These are phyloP conservation scores for Deakozyma indianensis DNA, from an alignment of 805 yeast genomes.

Conservation along the genomic window DNA sequence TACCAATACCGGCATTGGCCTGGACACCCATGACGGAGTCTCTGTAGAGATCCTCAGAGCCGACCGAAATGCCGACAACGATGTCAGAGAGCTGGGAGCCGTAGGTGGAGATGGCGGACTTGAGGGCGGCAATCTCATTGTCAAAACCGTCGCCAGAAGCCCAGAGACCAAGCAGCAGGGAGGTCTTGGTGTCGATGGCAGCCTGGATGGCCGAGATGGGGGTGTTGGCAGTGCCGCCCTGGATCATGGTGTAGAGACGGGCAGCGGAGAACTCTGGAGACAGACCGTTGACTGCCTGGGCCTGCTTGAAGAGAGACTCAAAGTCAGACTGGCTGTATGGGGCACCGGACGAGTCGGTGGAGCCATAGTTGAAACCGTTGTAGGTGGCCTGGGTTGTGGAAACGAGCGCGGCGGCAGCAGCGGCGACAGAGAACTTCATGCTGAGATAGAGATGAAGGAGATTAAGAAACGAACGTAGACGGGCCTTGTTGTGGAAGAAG, in stretches of 20 bases:
- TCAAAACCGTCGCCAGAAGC: slow-evolving; percentile 9
- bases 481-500: too few species aligned
- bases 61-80: slow-evolving; percentile 62
- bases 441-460: background rate
- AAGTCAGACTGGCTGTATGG: slow-evolving; percentile 7
- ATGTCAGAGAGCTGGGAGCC: slow-evolving; percentile 9
- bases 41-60: slow-evolving; percentile 82
- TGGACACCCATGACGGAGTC: slow-evolving; percentile 32
- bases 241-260: slow-evolving; percentile 12
- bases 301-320: slow-evolving; percentile 10
- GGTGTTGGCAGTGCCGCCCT: slow-evolving; percentile 10
- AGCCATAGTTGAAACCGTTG: slow-evolving; percentile 13
- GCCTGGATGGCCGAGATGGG: slow-evolving; percentile 12
- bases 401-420: slow-evolving; percentile 8
- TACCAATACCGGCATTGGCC: slow-evolving; percentile 54
- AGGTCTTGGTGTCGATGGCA: slow-evolving; percentile 9
- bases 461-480: too few species aligned
- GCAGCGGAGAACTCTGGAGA: slow-evolving; percentile 9
- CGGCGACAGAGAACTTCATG: slow-evolving; percentile 4
- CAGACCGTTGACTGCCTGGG: slow-evolving; percentile 7
- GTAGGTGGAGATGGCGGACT: slow-evolving; percentile 8
- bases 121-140: slow-evolving; percentile 10
- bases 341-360: slow-evolving; percentile 9
- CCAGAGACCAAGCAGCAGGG: slow-evolving; percentile 12
- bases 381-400: slow-evolving; percentile 7